Conservation (phyloP, 768 basidiomycete species). For the Kwoniella sp. region DNA sequence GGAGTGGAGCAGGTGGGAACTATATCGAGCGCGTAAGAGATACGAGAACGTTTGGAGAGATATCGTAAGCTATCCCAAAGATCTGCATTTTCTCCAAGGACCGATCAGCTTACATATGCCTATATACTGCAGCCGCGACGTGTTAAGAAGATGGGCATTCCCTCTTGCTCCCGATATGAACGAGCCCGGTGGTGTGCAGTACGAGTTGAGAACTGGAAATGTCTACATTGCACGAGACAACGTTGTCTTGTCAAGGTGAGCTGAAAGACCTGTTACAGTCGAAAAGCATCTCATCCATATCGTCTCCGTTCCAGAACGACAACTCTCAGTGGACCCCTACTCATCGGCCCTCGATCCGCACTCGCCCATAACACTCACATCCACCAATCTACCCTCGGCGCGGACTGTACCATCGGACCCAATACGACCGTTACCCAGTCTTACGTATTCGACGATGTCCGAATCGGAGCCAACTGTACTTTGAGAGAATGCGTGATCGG, state of each 20-base stretch:
- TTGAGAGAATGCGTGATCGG: slow-evolving; percentile 81
- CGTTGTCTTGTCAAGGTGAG: slow-evolving; percentile 79
- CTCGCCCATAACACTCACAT: slow-evolving; percentile 71
- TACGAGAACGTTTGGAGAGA: slow-evolving; percentile 83
- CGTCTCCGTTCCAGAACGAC: slow-evolving; percentile 54
- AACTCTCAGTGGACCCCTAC: slow-evolving; percentile 61
- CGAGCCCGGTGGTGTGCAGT: slow-evolving; percentile 74
- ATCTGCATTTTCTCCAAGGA: not conserved
- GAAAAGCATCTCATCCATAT: not conserved
- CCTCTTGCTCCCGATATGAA: slow-evolving; percentile 94
- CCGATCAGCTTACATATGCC: slow-evolving; percentile 5
- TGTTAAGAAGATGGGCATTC: slow-evolving; percentile 90
- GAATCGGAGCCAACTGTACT: slow-evolving; percentile 57
- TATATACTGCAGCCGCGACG: slow-evolving; percentile 77
- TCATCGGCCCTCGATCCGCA: slow-evolving; percentile 77
- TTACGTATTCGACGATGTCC: slow-evolving; percentile 79
- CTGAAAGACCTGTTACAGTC: not conserved
- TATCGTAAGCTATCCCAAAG: slow-evolving; percentile 60
- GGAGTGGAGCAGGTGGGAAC: slow-evolving; percentile 60
- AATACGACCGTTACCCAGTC: slow-evolving; percentile 70
- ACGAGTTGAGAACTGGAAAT: slow-evolving; percentile 84
- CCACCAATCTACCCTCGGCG: slow-evolving; percentile 74
- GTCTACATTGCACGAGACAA: slow-evolving; percentile 82
- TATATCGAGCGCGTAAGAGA: slow-evolving; percentile 94
- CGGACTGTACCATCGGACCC: slow-evolving; percentile 71